Conservation (phyloP, 192 early-diverging fungal genomes). For the Glomus cerebriforme region DNA sequence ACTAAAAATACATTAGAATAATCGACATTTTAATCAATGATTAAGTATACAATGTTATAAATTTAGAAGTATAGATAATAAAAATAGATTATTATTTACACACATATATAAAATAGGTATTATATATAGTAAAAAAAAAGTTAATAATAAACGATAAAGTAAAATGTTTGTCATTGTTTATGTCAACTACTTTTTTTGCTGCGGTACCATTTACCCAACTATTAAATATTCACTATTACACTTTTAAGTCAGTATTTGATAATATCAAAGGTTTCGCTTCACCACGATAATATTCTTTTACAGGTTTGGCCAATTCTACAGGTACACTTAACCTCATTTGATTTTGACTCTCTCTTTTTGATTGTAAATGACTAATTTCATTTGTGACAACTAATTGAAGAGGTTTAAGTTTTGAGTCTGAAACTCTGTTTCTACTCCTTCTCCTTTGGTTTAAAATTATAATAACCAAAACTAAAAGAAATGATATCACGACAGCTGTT, state of each 20-base stretch:
- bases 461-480: neutral
- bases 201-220: too few relatives aligned
- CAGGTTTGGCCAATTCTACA: neutral
- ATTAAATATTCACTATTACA: too few relatives aligned
- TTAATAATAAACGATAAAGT: too few relatives aligned
- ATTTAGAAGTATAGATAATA: too few relatives aligned
- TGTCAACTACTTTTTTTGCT: too few relatives aligned
- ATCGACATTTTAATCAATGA: too few relatives aligned
- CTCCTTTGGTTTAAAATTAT: neutral
- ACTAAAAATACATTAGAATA: too few relatives aligned
- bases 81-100: too few relatives aligned
- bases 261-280: neutral
- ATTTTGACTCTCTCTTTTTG: neutral
- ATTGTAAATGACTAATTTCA: neutral
- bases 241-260: neutral
- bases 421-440: neutral
- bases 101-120: too few relatives aligned
- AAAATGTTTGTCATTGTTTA: too few relatives aligned
- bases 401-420: neutral
- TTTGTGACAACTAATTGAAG: neutral
- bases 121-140: too few relatives aligned
- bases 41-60: too few relatives aligned
- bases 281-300: neutral
- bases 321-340: neutral
- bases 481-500: neutral